phyloP scores from a whole-genome alignment of 2,329 filamentous ascomycete species.

The Diaporthe sp. region DNA sequence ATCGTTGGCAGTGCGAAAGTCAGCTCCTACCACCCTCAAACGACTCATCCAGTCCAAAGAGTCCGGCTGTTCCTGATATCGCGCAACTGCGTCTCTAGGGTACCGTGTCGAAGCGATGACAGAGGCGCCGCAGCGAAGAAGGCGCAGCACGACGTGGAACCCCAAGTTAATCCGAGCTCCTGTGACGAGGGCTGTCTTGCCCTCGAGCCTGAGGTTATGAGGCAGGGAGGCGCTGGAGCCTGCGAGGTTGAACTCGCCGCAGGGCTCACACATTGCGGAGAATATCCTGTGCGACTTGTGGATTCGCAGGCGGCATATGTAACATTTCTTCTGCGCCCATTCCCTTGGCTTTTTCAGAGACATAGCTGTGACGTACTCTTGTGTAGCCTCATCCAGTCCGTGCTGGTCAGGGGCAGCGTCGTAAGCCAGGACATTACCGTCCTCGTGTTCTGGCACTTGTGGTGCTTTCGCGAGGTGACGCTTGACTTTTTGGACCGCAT shows the following conservation, averaged over 20 bases:
- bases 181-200: slow-evolving; percentile 11
- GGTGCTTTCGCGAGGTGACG: slow-evolving; percentile 5
- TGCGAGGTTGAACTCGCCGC: slow-evolving; percentile 27
- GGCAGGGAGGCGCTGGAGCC: slow-evolving; percentile 7
- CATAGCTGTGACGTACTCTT: not conserved
- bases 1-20: slow-evolving; percentile 13
- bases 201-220: slow-evolving; percentile 3
- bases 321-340: not conserved
- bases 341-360: not conserved
- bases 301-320: slow-evolving; percentile 2
- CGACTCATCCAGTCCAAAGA: not conserved
- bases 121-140: slow-evolving; percentile 7
- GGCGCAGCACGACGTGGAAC: not conserved
- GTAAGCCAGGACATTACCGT: not conserved
- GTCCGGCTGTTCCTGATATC: slow-evolving; percentile 1
- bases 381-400: not conserved
- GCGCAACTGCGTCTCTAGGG: not conserved
- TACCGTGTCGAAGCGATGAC: slow-evolving; percentile 16
- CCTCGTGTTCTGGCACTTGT: not conserved
- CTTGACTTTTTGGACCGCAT: not conserved
- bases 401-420: not conserved
- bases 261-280: slow-evolving; percentile 8
- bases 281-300: not conserved
- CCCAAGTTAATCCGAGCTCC: slow-evolving; percentile 5
- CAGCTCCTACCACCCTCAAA: not conserved